phyloP scores from a whole-genome alignment of 306 rosid species.

The Trichosanthes truncata region DNA sequence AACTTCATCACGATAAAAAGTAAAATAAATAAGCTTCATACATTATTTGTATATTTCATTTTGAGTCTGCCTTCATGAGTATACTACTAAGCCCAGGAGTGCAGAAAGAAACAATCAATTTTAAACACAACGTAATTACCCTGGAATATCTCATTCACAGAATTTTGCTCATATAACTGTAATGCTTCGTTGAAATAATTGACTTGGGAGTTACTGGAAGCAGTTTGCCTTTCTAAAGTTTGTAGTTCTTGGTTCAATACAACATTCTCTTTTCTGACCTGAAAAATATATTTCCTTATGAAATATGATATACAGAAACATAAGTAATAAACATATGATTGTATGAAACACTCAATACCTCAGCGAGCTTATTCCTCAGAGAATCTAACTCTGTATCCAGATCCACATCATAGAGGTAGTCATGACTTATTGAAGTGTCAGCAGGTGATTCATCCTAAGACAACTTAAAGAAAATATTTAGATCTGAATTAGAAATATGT shows the following conservation, averaged over 20 bases:
- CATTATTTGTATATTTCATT: not conserved
- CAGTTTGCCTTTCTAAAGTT: conserved; percentile 41
- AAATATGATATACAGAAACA: not conserved
- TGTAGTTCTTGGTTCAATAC: conserved; percentile 50
- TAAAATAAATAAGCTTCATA: not conserved
- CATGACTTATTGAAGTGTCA: conserved; percentile 13
- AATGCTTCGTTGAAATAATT: conserved; percentile 41
- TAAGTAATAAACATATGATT: not conserved
- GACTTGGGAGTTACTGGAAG: conserved; percentile 23
- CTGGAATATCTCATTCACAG: conserved; percentile 37
- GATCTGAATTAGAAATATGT: not conserved
- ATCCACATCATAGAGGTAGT: conserved; percentile 29
- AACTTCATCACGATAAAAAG: not conserved
- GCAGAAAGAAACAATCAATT: not conserved
- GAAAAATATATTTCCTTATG: conserved; percentile 10
- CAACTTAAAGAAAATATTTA: not conserved
- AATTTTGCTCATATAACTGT: conserved; percentile 23
- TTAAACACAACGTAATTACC: conserved; percentile 35
- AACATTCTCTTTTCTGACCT: conserved; percentile 65
- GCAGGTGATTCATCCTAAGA: conserved; percentile 43
- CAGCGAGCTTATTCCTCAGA: conserved; percentile 44
- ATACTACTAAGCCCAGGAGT: not conserved
- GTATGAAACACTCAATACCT: conserved; percentile 24
- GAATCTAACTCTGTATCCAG: conserved; percentile 52
- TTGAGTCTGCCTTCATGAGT: not conserved